Conservation (phyloP, 192 early-diverging fungal species). For the Coemansia sp. region DNA sequence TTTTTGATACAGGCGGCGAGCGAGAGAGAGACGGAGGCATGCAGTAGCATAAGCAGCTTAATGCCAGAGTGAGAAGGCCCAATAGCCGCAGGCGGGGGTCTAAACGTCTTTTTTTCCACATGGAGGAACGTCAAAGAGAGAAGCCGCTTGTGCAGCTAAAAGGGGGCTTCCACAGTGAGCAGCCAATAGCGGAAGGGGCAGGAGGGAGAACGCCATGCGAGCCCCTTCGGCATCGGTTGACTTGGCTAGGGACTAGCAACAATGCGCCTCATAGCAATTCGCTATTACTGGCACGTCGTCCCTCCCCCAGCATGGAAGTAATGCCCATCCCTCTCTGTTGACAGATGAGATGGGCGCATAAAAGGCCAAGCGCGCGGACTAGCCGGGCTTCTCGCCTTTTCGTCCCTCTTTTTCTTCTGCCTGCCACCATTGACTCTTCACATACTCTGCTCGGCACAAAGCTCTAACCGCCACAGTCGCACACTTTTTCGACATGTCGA, state of each 20-base stretch:
- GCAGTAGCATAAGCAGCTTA: neutral
- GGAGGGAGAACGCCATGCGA: neutral
- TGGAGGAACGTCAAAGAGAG: neutral
- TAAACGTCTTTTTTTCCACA: neutral
- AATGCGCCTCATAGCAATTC: neutral
- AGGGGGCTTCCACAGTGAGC: constrained; percentile 2
- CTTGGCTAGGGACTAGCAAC: neutral
- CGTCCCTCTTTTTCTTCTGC: neutral
- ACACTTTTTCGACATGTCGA: constrained; percentile 1
- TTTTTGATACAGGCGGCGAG: neutral
- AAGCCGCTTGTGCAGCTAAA: neutral
- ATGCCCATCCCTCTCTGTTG: neutral
- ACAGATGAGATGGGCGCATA: neutral
- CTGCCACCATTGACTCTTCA: neutral
- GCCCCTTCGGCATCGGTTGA: neutral
- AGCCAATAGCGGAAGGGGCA: constrained; percentile 6
- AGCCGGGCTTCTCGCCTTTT: too few relatives aligned
- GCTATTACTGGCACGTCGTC: neutral
- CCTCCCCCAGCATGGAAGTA: neutral
- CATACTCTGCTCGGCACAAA: neutral
- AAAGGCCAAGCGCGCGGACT: neutral
- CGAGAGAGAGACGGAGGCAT: neutral
- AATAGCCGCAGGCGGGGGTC: neutral
- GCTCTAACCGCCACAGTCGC: neutral
- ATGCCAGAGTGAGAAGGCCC: constrained; percentile 5